A percentile compares a stretch with the other conserved stretches of the same genome.
Evolutionary conservation across 371 early-diverging fungal species (phyloP).

Genomic region (Actinomucor elegans): DNA sequence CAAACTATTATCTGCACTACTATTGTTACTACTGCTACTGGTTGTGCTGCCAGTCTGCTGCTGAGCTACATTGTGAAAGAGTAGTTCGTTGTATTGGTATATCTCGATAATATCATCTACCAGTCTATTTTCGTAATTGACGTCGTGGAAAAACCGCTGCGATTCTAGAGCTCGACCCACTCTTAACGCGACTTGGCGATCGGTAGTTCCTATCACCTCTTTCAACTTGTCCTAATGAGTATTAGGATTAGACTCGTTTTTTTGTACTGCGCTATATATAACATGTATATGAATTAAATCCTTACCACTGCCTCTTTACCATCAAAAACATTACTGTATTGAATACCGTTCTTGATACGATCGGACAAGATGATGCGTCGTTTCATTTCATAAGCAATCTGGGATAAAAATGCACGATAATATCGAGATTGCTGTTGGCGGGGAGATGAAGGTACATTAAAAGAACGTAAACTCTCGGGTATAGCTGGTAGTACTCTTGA

Average conservation of each 20-base stretch:
- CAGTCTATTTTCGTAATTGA: constrained; percentile 62
- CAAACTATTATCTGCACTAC: not conserved
- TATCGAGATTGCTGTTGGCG: not conserved
- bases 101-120: constrained; percentile 65
- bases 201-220: constrained; percentile 58
- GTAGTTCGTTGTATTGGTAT: constrained; percentile 59
- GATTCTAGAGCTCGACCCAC: constrained; percentile 74
- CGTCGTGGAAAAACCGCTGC: constrained; percentile 75
- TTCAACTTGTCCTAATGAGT: constrained; percentile 61
- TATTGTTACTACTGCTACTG: constrained; percentile 9
- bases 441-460: not conserved
- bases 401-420: constrained; percentile 79
- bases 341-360: constrained; percentile 72
- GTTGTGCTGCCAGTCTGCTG: constrained; percentile 1
- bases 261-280: too few relatives aligned
- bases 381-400: constrained; percentile 73
- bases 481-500: not conserved
- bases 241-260: too few relatives aligned
- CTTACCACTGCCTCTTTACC: constrained; percentile 82
- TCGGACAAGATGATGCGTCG: constrained; percentile 44
- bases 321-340: constrained; percentile 78
- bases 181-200: constrained; percentile 66
- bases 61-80: constrained; percentile 7
- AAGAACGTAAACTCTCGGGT: constrained; percentile 1
- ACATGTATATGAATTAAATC: too few relatives aligned